Evolutionary conservation across 2,329 filamentous ascomycete genomes (phyloP), one percentile per base, ranked within the genome.

Genomic region (Metarhizium sp.): DNA sequence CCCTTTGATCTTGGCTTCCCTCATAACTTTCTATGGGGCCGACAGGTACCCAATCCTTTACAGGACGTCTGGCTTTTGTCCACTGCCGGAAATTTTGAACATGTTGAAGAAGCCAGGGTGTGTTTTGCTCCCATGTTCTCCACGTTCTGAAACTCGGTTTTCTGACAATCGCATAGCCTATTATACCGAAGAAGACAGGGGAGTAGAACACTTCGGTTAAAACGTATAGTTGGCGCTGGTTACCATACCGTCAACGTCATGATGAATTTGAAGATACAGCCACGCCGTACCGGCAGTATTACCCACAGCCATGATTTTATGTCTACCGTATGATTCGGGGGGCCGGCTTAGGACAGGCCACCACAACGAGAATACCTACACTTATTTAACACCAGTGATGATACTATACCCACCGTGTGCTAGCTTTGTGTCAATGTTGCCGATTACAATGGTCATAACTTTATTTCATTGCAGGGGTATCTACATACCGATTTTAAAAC

Each of bases 1-100:
- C 72, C 74, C 0, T 87, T 90, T 59, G 80, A 88, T 51, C 63
- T 81, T 43, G 86, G 86, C 0, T 91, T 90, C 68, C 87, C 87
- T 0, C 71, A 75, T 58, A 80, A 73, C 64, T 81, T 90, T 61
- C 66, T 87, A 3, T 78, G 74, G 65, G 70, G 70, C 2, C 59
- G 64, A 3, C 66, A 70, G 25, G 62, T 70, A 8, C 69, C 72
- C 1, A 65, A 69, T 4, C 66, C 73, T 36, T 65, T 53, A 13
- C 68, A 71, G 46, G 66, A 79, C 8, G 71, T 78, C 16, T 74
- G 70, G 67, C 61, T 80, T 18, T 58, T 78, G 32, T 63, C 63
- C 50, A 74, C 76, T 67, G 78, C 71, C 11, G 81, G 75, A 11
- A 67, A 67, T 1, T 78, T 73, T 53, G 78, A 84, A 61, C 77